Evolutionary conservation across 1,284 basidiomycete genomes (phyloP), one percentile per base, ranked within the genome.

Genomic region (Ganoderma resinaceum): DNA sequence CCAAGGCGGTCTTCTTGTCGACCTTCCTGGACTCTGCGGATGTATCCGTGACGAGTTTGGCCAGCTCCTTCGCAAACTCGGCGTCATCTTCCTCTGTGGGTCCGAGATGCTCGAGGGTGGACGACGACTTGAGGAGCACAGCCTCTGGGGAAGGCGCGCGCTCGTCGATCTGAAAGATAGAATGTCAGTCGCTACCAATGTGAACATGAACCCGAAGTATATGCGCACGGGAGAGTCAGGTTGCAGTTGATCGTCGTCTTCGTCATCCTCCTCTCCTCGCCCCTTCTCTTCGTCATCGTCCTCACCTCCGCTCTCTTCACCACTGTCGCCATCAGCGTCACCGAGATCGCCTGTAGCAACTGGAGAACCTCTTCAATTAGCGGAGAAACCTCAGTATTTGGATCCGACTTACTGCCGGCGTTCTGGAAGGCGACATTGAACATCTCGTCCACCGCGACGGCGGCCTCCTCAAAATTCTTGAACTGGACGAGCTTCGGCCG

Each of bases 11-110:
- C 80, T 92, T 95, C 80, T 91, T 92, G 77, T 95, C 93, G 26
- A 95, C 89, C 75, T 93, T 95, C 67, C 94, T 83, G n/a, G 91
- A 86, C 76, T 96, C 90, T 12, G 90, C 86, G 52, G 94, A 93
- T 8, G 88, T 93, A 74, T 97, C 95, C 0, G 93, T 94, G 60
- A 98, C 91, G 85, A 99, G 92, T 82, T 95, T 97, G 1, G 97
- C 96, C 33, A 99, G 88, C 79, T 99, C 98, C 78, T 96, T 95
- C 12, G 91, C 95, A 76, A 99, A 99, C 57, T 97, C 97, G 7
- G 91, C 93, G 61, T 97, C 94, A 37, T 95, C 96, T 75, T 97
- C 95, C 73, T 94, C 91, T 2, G 91, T 88, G 2, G 93, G 93
- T 11, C 93, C 93, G 33, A 92, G 79, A 70, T 85, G 84, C 74